These are phyloP conservation scores for Geosiphon pyriformis DNA, from an alignment of 192 early-diverging fungal genomes.

Conservation along the genomic window DNA sequence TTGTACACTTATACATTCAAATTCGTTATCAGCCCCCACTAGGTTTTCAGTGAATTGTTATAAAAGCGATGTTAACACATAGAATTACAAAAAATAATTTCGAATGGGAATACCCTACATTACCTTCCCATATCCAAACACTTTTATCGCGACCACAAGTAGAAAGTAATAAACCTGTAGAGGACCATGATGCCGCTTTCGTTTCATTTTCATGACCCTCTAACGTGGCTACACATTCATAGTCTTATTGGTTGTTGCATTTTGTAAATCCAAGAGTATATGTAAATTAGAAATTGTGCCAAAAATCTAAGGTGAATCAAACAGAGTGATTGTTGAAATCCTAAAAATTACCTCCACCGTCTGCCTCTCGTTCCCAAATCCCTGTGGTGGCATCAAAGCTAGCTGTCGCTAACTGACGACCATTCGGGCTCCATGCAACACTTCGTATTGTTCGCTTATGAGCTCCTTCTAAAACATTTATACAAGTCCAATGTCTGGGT, in stretches of 20 bases:
- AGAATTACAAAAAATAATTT: not conserved
- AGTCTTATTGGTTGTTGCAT: constrained; percentile 50
- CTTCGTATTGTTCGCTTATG: constrained; percentile 93
- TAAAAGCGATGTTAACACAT: not conserved
- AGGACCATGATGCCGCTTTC: constrained; percentile 86
- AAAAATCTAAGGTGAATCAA: no score
- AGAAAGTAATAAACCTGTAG: constrained; percentile 75
- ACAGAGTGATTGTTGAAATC: no score
- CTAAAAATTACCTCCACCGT: constrained; percentile 35
- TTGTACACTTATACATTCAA: constrained; percentile 91
- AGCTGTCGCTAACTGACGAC: constrained; percentile 71
- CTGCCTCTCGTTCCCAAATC: constrained; percentile 80
- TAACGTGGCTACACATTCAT: constrained; percentile 87
- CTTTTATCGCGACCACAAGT: constrained; percentile 96
- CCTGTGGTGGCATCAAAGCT: constrained; percentile 92
- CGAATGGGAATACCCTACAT: no score
- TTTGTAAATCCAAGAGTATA: no score
- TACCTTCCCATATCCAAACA: constrained; percentile 98
- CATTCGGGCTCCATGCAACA: constrained; percentile 73
- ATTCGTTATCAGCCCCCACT: constrained; percentile 79
- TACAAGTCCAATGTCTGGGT: constrained; percentile 59
- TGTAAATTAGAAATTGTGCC: no score
- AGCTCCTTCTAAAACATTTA: constrained; percentile 70
- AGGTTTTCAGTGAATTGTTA: not conserved
- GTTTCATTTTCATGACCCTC: constrained; percentile 99